Evolutionary conservation across 2,329 filamentous ascomycete species (phyloP), one percentile per base, ranked within the genome.

Genomic region (Colletotrichum aenigma): DNA sequence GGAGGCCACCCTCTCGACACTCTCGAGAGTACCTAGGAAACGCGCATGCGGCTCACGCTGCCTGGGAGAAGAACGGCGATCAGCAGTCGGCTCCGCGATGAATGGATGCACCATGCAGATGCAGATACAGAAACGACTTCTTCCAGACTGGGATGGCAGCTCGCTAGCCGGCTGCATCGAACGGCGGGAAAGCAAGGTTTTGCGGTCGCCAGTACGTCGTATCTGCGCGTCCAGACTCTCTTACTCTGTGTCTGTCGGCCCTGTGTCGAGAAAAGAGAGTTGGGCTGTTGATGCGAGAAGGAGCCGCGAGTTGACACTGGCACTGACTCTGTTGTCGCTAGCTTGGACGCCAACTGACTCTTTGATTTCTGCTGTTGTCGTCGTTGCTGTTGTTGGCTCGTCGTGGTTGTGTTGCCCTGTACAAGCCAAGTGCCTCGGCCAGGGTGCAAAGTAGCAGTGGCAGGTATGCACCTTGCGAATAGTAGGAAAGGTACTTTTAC

Each of bases 231-330:
- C 38, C 38, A 72, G 38, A 64, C 30, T 55, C 62, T 73, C 65
- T 56, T 48, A 65, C 28, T 36, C 58, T 64, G 70, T 69, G 36
- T 48, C 38, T 52, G 64, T 60, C 64, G 70, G 64, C 34, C 34
- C 34, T 58, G 70, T 34, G 70, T 73, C 73, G 32, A 73, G 58
- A 75, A 21, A 48, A 21, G 43, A 48, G 43, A 48, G 43, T 48
- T 43, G 70, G 36, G 43, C 60, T 21, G 26, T 65, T 56, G 64
- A 68, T 75, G 73, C 73, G 73, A 75, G 70, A 52, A 67, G 62
- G 61, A 67, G 69, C 69, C 28, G 69, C 43, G 69, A 61, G 38
- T 69, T 73, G 64, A 75, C 69, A 24, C 48, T 48, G 64, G 70
- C 70, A 73, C 58, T 75, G 73, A 65, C 73, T 66, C 64, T 72